Percentiles rank a stretch among this genome's conserved stretches.
These are phyloP conservation scores for Cryoendolithus antarcticus DNA, from an alignment of 2,329 filamentous ascomycete genomes.

Conservation along the genomic window DNA sequence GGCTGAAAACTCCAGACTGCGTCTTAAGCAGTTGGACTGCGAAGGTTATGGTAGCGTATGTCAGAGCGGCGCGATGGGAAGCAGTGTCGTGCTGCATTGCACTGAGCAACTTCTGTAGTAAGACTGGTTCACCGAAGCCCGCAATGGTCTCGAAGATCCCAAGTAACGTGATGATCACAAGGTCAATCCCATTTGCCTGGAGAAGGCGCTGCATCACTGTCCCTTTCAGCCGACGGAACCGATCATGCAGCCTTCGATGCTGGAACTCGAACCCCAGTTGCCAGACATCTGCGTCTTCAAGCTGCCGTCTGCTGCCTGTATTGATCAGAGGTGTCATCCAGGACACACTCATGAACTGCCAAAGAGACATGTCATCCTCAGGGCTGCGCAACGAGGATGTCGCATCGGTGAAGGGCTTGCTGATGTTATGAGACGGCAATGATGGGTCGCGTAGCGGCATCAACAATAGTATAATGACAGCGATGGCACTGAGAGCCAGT, in stretches of 20 bases:
- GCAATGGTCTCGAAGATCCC: constrained; percentile 50
- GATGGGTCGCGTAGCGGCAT: constrained; percentile 59
- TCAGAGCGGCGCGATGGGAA: constrained; percentile 45
- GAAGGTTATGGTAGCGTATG: constrained; percentile 53
- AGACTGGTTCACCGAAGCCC: constrained; percentile 46
- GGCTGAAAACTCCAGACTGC: constrained; percentile 54
- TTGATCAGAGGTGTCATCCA: constrained; percentile 70
- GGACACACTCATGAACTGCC: constrained; percentile 73
- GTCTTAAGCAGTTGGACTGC: constrained; percentile 47
- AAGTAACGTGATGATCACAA: constrained; percentile 54
- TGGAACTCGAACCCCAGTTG: constrained; percentile 68
- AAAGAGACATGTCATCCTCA: constrained; percentile 67
- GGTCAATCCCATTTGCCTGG: constrained; percentile 65
- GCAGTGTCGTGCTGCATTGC: constrained; percentile 47
- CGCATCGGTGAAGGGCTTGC: constrained; percentile 43
- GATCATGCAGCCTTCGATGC: constrained; percentile 59
- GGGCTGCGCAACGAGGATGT: constrained; percentile 53
- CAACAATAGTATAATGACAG: constrained; percentile 43
- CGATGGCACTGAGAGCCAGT: constrained; percentile 30
- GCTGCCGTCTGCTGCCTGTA: constrained; percentile 49
- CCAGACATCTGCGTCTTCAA: constrained; percentile 76
- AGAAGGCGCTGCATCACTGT: constrained; percentile 59
- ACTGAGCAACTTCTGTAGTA: constrained; percentile 59
- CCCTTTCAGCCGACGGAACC: constrained; percentile 61
- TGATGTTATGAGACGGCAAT: constrained; percentile 45